Evolutionary conservation across 495 filamentous ascomycete genomes (phyloP).

Genomic region (Aspergillus conjunctus): DNA sequence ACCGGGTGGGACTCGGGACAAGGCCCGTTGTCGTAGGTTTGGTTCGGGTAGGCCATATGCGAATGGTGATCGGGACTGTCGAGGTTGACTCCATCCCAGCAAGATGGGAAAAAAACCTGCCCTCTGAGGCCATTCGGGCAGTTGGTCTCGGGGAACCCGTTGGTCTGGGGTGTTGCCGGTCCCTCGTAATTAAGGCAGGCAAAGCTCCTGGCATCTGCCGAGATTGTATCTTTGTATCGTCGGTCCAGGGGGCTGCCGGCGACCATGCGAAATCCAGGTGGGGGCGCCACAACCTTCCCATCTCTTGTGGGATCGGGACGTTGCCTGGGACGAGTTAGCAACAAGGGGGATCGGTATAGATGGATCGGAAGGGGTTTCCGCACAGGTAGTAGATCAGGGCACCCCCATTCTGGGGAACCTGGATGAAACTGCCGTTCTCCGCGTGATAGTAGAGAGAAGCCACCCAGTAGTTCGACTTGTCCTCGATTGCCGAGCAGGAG

Average conservation of each 20-base stretch:
- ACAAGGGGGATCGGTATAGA: not conserved
- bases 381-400: conserved; percentile 51
- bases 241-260: conserved; percentile 52
- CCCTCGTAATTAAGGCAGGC: conserved; percentile 16
- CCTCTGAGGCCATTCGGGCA: conserved; percentile 18
- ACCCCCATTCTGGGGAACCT: conserved; percentile 51
- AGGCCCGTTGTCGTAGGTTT: conserved; percentile 8
- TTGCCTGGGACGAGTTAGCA: conserved; percentile 41
- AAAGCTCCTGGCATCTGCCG: conserved; percentile 11
- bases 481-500: conserved; percentile 63
- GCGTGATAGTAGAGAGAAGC: conserved; percentile 67
- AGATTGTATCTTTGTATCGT: conserved; percentile 2
- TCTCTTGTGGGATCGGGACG: conserved; percentile 59
- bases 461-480: conserved; percentile 80
- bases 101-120: conserved; percentile 19
- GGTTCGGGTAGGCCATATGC: conserved; percentile 16
- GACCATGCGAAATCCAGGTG: conserved; percentile 73
- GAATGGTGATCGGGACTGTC: conserved; percentile 18
- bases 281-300: conserved; percentile 62
- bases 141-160: conserved; percentile 13
- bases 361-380: conserved; percentile 19
- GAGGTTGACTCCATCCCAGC: conserved; percentile 18
- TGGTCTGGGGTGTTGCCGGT: conserved; percentile 12
- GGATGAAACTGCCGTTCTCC: conserved; percentile 65
- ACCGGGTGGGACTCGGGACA: conserved; percentile 49